Percentiles rank a stretch among this genome's conserved stretches.
These are phyloP conservation scores for Vigna reflexopilosa DNA, from an alignment of 306 rosid genomes.

Conservation along the genomic window DNA sequence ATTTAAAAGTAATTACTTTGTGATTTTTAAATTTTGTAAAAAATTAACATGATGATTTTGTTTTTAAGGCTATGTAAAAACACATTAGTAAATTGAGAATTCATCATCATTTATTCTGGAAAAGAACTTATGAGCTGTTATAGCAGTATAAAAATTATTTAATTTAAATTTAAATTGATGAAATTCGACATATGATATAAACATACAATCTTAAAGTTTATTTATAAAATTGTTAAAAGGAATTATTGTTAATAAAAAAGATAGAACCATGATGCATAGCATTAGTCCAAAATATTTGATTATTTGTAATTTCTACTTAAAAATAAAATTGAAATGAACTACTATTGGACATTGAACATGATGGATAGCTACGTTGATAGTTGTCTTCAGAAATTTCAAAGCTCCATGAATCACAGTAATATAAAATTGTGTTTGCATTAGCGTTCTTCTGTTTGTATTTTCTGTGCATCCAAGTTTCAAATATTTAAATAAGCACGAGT, in stretches of 20 bases:
- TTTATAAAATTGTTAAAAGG: background rate
- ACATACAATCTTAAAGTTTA: background rate
- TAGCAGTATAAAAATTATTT: background rate
- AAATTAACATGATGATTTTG: background rate
- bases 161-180: background rate
- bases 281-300: background rate
- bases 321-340: background rate
- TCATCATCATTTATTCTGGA: background rate
- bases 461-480: background rate
- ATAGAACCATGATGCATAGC: background rate
- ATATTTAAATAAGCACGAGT: conserved; percentile 35
- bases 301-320: background rate
- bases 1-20: background rate
- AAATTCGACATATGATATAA: background rate
- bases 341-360: background rate
- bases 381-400: background rate
- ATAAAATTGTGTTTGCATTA: background rate
- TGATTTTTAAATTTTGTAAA: background rate
- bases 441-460: background rate
- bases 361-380: background rate
- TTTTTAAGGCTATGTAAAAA: background rate
- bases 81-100: background rate
- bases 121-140: background rate
- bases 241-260: background rate
- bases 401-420: background rate